Evolutionary conservation across 225 moss, liverwort and hornwort species (phyloP), one percentile per base, ranked within the genome.

Genomic region (Pleurozium schreberi): DNA sequence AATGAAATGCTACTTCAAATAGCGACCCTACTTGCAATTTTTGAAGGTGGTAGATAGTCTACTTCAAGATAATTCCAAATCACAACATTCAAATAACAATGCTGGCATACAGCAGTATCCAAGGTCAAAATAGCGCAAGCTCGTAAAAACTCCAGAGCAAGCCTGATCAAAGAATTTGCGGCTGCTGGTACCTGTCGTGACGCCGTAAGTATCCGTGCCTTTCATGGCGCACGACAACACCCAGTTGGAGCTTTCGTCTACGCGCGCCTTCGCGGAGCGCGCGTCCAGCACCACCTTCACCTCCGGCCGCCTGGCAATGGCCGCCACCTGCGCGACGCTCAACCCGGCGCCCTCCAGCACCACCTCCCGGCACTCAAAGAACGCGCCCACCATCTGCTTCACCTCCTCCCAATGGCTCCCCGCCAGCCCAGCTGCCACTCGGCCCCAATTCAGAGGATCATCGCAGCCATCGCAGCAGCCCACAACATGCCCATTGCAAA

Each of bases 161-260:
- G 49, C 49, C 50, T 70, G 71, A 47, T 69, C 43, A 62, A 63
- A 58, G 79, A 70, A 66, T 55, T 55, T 79, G 55, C 43, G 0
- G 25, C 23, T 73, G 43, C 45, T 60, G 28, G 53, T 90, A 93
- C 94, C 94, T 86, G 94, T 94, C 23, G 94, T 94, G 76, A 94
- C 94, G 67, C 94, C 94, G 75, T 94, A 94, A 19, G 92, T 94
- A 69, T 94, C 94, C 3, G 94, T 94, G 63, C 93, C 94, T 58
- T 74, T 93, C 91, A 89, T 90, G 66, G 91, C 83, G 65, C 92
- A 93, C 14, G 92, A 91, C 77, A 94, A 31, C 33, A 94, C 94
- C 94, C 94, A 94, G 90, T 94, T 73, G 65, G 93, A 94, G 84
- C 94, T 93, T 30, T 93, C 92, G 75, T 94, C 94, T 2, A 94